Conservation (phyloP, 352 stramenopile species). For the Thraustochytrium striatum region DNA sequence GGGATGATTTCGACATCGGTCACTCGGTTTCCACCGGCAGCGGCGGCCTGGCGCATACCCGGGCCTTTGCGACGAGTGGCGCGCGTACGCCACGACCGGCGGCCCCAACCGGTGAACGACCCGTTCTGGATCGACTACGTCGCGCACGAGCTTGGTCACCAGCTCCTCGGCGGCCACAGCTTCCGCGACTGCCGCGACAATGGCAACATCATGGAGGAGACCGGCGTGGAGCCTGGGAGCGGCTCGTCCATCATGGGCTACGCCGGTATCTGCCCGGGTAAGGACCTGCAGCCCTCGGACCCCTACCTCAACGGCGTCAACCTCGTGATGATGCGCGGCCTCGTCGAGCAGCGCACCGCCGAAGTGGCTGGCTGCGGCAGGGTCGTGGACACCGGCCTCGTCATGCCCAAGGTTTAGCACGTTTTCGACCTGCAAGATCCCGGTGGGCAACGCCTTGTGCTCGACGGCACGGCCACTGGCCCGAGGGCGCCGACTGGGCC, state of each 20-base stretch:
- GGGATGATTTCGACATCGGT: background rate
- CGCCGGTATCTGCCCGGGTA: slow-evolving; percentile 22
- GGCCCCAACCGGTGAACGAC: background rate
- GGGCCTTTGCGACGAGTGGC: background rate
- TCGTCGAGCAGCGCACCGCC: no score
- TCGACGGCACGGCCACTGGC: no score
- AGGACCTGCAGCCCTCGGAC: no score
- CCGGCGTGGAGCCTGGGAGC: background rate
- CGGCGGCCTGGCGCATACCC: background rate
- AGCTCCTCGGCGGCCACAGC: background rate
- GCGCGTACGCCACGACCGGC: background rate
- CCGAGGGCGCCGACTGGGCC: no score
- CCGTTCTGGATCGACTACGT: slow-evolving; percentile 7
- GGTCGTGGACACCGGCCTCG: no score
- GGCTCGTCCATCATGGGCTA: slow-evolving; percentile 13
- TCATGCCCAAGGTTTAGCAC: no score
- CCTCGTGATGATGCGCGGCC: background rate
- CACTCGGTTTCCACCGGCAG: background rate
- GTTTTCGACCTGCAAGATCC: no score
- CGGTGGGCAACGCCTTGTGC: no score
- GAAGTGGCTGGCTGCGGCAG: no score
- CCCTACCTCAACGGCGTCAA: background rate
- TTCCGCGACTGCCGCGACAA: background rate
- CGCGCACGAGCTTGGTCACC: slow-evolving; percentile 7
- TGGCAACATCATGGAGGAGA: background rate